phyloP scores from a whole-genome alignment of 345 rosid species.

The Theobroma cacao region DNA sequence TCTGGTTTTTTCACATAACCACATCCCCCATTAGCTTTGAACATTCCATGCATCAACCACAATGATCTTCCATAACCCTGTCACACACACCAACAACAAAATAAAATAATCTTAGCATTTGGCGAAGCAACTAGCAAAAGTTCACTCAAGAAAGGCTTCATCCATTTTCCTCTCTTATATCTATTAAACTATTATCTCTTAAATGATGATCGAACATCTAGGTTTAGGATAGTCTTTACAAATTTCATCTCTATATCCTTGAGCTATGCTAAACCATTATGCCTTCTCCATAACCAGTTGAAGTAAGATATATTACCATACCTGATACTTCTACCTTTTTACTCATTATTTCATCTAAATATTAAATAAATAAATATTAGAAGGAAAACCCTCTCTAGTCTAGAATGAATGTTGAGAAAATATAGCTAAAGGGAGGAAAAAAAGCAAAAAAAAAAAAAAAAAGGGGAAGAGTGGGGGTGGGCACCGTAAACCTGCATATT shows the following conservation, averaged over 20 bases:
- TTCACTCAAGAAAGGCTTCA: not conserved
- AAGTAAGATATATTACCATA: not conserved
- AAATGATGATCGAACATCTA: not conserved
- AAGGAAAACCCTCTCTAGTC: not conserved
- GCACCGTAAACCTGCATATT: constrained; percentile 88
- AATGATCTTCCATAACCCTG: constrained; percentile 86
- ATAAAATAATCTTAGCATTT: not conserved
- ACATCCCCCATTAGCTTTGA: constrained; percentile 87
- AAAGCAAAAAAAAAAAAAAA: not conserved
- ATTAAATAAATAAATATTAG: not conserved
- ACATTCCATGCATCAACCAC: constrained; percentile 96
- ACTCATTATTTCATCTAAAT: not conserved
- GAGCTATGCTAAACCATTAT: not conserved
- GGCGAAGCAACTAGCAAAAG: not conserved
- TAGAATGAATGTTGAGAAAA: not conserved
- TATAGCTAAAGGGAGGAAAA: not conserved
- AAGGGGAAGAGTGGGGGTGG: not conserved
- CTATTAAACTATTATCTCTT: not conserved
- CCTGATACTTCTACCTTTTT: not conserved
- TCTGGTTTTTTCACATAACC: constrained; percentile 87
- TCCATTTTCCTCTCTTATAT: not conserved
- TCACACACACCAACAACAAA: not conserved
- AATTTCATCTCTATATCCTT: not conserved
- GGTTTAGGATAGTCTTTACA: not conserved
- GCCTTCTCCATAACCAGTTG: not conserved